These are phyloP conservation scores for Camellia sinensis DNA, from an alignment of 148 eudicot species.

Conservation along the genomic window DNA sequence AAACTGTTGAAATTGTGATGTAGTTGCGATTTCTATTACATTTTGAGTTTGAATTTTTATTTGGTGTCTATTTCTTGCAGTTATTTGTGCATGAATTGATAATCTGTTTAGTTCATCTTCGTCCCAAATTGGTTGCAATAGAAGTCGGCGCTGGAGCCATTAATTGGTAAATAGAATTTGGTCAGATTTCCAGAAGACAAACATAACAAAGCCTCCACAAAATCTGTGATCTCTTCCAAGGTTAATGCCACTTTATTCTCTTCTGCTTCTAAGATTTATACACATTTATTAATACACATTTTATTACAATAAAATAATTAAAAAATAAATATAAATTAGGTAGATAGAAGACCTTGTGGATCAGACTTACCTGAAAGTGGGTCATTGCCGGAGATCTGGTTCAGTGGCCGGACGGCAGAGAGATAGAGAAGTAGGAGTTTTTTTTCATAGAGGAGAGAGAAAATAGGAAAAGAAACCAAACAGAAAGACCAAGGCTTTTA, in stretches of 20 bases:
- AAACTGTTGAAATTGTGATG: too few relatives aligned
- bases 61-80: too few relatives aligned
- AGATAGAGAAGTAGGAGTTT: conserved; percentile 2
- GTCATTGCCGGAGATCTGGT: conserved; percentile 56
- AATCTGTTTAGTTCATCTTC: too few relatives aligned
- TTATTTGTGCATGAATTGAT: too few relatives aligned
- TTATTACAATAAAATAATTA: too few relatives aligned
- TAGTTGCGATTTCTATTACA: too few relatives aligned
- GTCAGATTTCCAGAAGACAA: background rate
- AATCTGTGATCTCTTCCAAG: background rate
- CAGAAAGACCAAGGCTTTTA: conserved; percentile 12
- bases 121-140: too few relatives aligned
- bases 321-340: background rate
- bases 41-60: too few relatives aligned
- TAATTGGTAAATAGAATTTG: too few relatives aligned
- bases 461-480: conserved; percentile 6
- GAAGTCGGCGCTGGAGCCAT: too few relatives aligned
- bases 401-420: conserved; percentile 22
- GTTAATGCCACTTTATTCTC: background rate
- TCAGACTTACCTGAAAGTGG: conserved; percentile 30
- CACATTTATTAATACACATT: background rate
- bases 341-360: background rate
- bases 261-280: background rate
- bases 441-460: conserved; percentile 11
- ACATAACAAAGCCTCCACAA: background rate